phyloP scores from a whole-genome alignment of 1,139 yeast species.

The Suzukiozyma palmioleophila region DNA sequence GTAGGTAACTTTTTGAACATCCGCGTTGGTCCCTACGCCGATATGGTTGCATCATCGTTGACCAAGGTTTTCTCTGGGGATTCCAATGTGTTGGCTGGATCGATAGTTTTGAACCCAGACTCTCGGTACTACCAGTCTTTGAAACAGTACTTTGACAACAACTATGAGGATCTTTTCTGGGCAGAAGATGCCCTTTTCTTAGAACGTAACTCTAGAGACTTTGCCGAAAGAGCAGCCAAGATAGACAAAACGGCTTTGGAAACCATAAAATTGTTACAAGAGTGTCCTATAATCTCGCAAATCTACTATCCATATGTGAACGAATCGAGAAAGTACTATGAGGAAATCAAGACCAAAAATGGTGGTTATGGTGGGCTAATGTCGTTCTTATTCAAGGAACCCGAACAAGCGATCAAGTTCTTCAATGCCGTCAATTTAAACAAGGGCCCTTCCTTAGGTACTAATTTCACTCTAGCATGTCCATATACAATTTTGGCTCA shows the following conservation, averaged over 20 bases:
- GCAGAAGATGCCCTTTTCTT: conserved; percentile 89
- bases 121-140: conserved; percentile 51
- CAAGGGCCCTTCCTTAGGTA: conserved; percentile 93
- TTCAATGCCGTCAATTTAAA: conserved; percentile 73
- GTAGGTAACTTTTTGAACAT: conserved; percentile 86
- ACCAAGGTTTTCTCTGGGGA: conserved; percentile 94
- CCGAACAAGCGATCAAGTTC: conserved; percentile 64
- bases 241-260: conserved; percentile 65
- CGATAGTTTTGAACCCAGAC: conserved; percentile 70
- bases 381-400: conserved; percentile 68
- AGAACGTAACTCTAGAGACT: conserved; percentile 92
- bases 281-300: conserved; percentile 48
- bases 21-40: conserved; percentile 77
- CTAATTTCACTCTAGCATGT: conserved; percentile 87
- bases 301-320: conserved; percentile 69
- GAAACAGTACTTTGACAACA: conserved; percentile 47
- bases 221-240: conserved; percentile 59
- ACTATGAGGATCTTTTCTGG: conserved; percentile 79
- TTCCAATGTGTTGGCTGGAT: conserved; percentile 94
- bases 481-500: conserved; percentile 92
- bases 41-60: conserved; percentile 79
- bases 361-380: conserved; percentile 96
- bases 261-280: conserved; percentile 47
- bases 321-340: conserved; percentile 61
- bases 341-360: conserved; percentile 54